phyloP scores from a whole-genome alignment of 805 yeast genomes.

The Lipomyces japonicus region DNA sequence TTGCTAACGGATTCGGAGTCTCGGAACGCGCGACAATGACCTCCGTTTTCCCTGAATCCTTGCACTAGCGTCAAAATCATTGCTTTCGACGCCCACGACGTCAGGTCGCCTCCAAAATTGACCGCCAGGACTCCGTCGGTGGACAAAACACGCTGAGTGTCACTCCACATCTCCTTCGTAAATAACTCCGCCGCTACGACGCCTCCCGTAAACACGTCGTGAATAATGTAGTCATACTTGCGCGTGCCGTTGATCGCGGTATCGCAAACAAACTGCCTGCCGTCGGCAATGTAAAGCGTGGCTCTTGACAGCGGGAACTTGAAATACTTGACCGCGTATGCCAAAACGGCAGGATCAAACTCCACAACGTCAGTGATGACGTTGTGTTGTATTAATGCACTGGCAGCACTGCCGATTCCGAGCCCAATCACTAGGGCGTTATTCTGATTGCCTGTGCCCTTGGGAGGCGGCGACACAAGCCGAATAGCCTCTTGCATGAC shows the following conservation, averaged over 20 bases:
- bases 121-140: constrained; percentile 25
- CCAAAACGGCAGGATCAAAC: constrained; percentile 17
- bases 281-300: constrained; percentile 12
- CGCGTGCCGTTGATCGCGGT: constrained; percentile 2
- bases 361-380: constrained; percentile 17
- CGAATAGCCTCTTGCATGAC: constrained; percentile 24
- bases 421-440: constrained; percentile 23
- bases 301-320: constrained; percentile 13
- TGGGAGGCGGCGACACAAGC: constrained; percentile 18
- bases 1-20: not conserved
- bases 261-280: constrained; percentile 5
- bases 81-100: constrained; percentile 2
- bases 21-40: constrained; percentile 16
- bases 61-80: constrained; percentile 16
- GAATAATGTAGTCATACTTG: constrained; percentile 22
- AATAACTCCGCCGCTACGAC: constrained; percentile 17
- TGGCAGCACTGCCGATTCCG: constrained; percentile 23
- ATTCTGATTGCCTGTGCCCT: not conserved
- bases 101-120: constrained; percentile 22
- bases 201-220: constrained; percentile 27
- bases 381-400: constrained; percentile 17
- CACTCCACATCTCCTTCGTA: constrained; percentile 24
- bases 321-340: constrained; percentile 17
- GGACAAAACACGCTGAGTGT: constrained; percentile 9
- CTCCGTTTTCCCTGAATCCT: constrained; percentile 8